Conservation (phyloP, 2,329 filamentous ascomycete genomes). For the Pseudogymnoascus destructans region DNA sequence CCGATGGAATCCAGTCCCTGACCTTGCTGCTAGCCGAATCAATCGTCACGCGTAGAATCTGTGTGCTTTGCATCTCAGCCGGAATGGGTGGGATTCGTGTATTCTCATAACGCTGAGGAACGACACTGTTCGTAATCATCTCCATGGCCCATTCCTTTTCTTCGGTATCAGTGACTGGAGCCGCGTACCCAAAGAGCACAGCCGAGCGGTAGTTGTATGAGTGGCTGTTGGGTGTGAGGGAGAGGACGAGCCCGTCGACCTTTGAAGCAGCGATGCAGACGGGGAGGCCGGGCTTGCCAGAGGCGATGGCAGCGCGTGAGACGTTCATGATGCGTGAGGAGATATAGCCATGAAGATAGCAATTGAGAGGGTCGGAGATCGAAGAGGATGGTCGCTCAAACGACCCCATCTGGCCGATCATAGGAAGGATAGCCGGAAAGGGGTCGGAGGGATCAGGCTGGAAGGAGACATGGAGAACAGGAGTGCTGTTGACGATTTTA, state of each 20-base stretch:
- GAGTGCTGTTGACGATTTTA: conserved; percentile 58
- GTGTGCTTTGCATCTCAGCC: conserved; percentile 63
- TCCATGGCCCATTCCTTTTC: conserved; percentile 72
- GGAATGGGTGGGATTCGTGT: conserved; percentile 56
- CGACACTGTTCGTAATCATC: conserved; percentile 61
- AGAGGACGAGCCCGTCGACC: conserved; percentile 67
- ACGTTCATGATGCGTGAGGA: conserved; percentile 64
- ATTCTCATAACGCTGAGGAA: conserved; percentile 55
- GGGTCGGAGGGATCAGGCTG: conserved; percentile 43
- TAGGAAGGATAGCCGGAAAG: conserved; percentile 67
- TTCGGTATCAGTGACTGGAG: conserved; percentile 47
- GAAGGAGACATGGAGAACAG: conserved; percentile 72
- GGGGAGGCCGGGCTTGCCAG: conserved; percentile 41
- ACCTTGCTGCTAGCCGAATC: conserved; percentile 65
- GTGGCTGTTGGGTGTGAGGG: conserved; percentile 67
- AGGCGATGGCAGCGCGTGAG: conserved; percentile 23
- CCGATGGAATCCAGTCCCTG: conserved; percentile 48
- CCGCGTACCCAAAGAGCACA: conserved; percentile 62
- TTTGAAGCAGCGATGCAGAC: conserved; percentile 60
- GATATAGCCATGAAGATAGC: conserved; percentile 78
- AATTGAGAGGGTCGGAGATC: conserved; percentile 52
- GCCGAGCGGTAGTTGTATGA: conserved; percentile 73
- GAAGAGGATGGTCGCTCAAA: conserved; percentile 49
- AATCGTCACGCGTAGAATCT: conserved; percentile 56
- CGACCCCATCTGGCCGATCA: conserved; percentile 74